phyloP scores from a whole-genome alignment of 2,329 filamentous ascomycete species.

The Fusarium duplospermum region DNA sequence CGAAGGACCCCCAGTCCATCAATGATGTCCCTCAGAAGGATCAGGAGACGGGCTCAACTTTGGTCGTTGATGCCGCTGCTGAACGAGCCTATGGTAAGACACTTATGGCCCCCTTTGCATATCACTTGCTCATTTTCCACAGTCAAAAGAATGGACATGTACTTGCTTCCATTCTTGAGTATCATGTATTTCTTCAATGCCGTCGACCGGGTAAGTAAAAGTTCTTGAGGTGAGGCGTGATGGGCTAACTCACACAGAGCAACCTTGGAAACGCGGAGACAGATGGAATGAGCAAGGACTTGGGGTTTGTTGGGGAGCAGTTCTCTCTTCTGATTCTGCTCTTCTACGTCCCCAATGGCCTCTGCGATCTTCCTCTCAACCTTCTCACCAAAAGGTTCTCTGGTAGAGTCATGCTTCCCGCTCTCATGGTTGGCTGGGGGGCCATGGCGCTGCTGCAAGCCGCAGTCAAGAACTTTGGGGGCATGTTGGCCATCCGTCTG shows the following conservation, averaged over 20 bases:
- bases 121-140: neutral
- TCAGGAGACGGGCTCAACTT: neutral
- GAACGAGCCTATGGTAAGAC: neutral
- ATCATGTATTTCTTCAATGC: slow-evolving; percentile 48
- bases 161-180: slow-evolving; percentile 56
- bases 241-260: slow-evolving; percentile 39
- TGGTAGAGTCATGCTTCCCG: slow-evolving; percentile 45
- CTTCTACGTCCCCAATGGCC: slow-evolving; percentile 63
- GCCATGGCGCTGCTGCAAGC: slow-evolving; percentile 56
- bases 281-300: slow-evolving; percentile 54
- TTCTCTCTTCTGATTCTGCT: slow-evolving; percentile 60
- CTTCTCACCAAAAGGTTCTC: slow-evolving; percentile 60
- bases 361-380: slow-evolving; percentile 62
- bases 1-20: neutral
- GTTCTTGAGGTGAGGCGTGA: neutral
- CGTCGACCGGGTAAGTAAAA: slow-evolving; percentile 25
- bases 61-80: neutral
- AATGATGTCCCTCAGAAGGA: neutral
- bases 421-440: slow-evolving; percentile 58
- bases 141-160: slow-evolving; percentile 54
- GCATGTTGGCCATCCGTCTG: slow-evolving; percentile 58
- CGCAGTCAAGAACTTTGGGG: slow-evolving; percentile 58
- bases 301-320: slow-evolving; percentile 54
- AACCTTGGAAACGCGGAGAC: slow-evolving; percentile 65
- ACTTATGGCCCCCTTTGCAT: neutral